Conservation (phyloP, 495 filamentous ascomycete species). For the Penicillium alfredii region DNA sequence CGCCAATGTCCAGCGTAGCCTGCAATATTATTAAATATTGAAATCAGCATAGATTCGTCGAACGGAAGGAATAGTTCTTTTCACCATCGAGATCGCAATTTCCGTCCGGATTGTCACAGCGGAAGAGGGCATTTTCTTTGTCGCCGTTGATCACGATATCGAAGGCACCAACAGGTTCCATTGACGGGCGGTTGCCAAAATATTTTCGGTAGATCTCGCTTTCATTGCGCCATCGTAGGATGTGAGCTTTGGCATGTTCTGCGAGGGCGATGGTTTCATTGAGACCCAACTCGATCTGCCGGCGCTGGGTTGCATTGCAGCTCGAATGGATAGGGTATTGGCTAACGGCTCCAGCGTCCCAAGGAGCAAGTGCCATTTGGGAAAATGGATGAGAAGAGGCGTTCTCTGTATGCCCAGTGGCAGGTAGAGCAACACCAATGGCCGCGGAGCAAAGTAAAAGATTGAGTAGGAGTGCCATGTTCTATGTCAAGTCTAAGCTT, state of each 20-base stretch:
- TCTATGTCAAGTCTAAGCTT: too few relatives aligned
- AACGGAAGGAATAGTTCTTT: too few relatives aligned
- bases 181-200: slow-evolving; percentile 46
- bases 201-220: slow-evolving; percentile 52
- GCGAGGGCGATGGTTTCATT: slow-evolving; percentile 43
- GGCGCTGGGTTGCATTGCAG: slow-evolving; percentile 49
- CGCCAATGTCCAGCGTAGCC: slow-evolving; percentile 57
- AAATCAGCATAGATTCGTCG: not conserved
- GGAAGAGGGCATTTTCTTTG: slow-evolving; percentile 42
- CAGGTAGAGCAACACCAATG: slow-evolving; percentile 8
- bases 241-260: slow-evolving; percentile 40
- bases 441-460: slow-evolving; percentile 3
- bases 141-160: slow-evolving; percentile 45
- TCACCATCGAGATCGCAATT: slow-evolving; percentile 48
- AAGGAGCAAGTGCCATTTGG: slow-evolving; percentile 5
- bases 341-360: slow-evolving; percentile 18
- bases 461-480: not conserved
- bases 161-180: slow-evolving; percentile 47
- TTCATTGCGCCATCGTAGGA: slow-evolving; percentile 45
- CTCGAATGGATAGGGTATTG: slow-evolving; percentile 47
- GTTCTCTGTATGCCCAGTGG: not conserved
- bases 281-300: slow-evolving; percentile 42
- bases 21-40: slow-evolving; percentile 8
- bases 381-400: slow-evolving; percentile 11
- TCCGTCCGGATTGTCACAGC: slow-evolving; percentile 53